Base-by-base conservation (phyloP, 805 yeast genomes). In the Starmerella apicola region DNA sequence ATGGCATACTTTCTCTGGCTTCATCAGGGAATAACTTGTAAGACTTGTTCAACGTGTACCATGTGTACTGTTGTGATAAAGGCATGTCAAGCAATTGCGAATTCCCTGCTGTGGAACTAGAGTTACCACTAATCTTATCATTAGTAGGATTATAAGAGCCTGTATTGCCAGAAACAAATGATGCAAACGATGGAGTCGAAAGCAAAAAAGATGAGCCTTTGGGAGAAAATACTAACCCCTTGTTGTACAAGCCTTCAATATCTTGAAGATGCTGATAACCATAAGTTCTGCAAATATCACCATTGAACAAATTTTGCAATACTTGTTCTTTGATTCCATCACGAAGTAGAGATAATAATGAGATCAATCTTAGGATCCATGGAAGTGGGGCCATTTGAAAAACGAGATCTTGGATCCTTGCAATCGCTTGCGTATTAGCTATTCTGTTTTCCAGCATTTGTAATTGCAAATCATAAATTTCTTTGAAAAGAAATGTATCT, bases 251-350 rank as follows among this genome's bases (percentile, higher is more conserved):
- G 19, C 65, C 63, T 28, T 71, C 71, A 18, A 82, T 52, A 1
- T 68, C 51, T 3, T 67, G 47, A 1, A 74, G 51, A 32, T 71
- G 65, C 36, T 66, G 58, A 37, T 76, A 63, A 0, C 96, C 96
- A 56, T 71, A 83, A 31, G 72, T 67, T 38, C 74, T 76, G 3
- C 75, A 55, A 2, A 83, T 56, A 42, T 73, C 80, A 12, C 62
- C 64, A 26, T 42, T 41, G n/a, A 49, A 38, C 19, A 44, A 30
- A 7, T 45, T 15, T 36, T 72, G 70, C 15, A 86, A 53, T 4
- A 52, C 49, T 3, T 69, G 74, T 46, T 83, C 93, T 41, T 67
- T 71, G 15, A 86, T 56, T 0, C 96, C 95, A 37, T 72, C 74
- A 44, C 76, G 72, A 10, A 76, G 70, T 4, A 79, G 59, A 2